These are phyloP conservation scores for Penicillium verhagenii DNA, from an alignment of 495 filamentous ascomycete species.

Conservation along the genomic window DNA sequence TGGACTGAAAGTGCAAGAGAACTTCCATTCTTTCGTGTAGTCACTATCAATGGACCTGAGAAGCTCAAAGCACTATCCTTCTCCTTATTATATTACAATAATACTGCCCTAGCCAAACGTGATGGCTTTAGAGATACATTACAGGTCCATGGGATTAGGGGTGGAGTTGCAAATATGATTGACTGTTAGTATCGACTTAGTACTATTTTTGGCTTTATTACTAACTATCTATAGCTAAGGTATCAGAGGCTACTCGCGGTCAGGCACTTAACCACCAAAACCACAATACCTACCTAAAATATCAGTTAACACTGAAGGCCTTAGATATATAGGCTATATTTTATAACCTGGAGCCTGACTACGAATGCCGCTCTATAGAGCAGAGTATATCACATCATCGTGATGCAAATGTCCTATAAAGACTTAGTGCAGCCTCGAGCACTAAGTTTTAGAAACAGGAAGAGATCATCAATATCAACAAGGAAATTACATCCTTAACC, in stretches of 20 bases:
- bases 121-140: slow-evolving; percentile 21
- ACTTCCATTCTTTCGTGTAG: background rate
- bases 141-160: slow-evolving; percentile 19
- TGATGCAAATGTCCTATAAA: slow-evolving; percentile 17
- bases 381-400: slow-evolving; percentile 25
- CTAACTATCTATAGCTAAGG: slow-evolving; percentile 15
- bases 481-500: slow-evolving; percentile 15
- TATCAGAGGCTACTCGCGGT: slow-evolving; percentile 20
- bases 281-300: slow-evolving; percentile 25
- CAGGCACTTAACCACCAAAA: slow-evolving; percentile 22
- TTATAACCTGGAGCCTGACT: slow-evolving; percentile 22
- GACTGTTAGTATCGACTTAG: slow-evolving; percentile 1
- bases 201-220: background rate
- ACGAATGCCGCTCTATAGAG: slow-evolving; percentile 23
- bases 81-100: slow-evolving; percentile 14
- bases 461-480: slow-evolving; percentile 15
- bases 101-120: slow-evolving; percentile 16
- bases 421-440: slow-evolving; percentile 15
- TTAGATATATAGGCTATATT: slow-evolving; percentile 22
- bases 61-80: slow-evolving; percentile 1
- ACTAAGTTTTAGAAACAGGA: slow-evolving; percentile 11
- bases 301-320: slow-evolving; percentile 17
- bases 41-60: background rate
- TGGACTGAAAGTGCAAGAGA: background rate
- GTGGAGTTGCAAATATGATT: slow-evolving; percentile 15